Evolutionary conservation across 495 filamentous ascomycete genomes (phyloP).

Genomic region (Extremus antarcticus): DNA sequence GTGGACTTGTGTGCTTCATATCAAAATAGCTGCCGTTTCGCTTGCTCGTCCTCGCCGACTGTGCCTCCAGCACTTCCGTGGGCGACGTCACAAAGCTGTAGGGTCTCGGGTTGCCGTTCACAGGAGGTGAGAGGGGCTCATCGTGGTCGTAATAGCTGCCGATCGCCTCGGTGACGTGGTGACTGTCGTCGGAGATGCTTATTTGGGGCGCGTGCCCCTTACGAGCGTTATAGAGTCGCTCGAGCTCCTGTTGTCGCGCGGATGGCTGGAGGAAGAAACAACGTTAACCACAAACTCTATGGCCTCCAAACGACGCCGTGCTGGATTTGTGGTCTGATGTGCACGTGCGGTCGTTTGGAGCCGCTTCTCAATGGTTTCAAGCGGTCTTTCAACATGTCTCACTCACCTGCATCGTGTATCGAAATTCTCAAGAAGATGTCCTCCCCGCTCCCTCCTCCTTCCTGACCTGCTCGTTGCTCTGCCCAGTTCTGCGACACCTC

Average conservation of each 20-base stretch:
- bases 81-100: conserved; percentile 54
- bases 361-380: not conserved
- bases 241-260: conserved; percentile 29
- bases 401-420: not conserved
- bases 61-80: conserved; percentile 22
- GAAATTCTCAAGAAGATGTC: not conserved
- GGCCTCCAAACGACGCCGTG: not conserved
- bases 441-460: not conserved
- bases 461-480: not conserved
- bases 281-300: not conserved
- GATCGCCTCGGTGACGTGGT: conserved; percentile 97
- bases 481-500: not conserved
- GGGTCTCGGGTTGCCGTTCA: conserved; percentile 42
- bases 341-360: not conserved
- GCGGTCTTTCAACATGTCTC: not conserved
- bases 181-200: conserved; percentile 69
- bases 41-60: conserved; percentile 18
- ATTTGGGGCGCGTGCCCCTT: conserved; percentile 55
- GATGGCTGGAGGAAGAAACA: conserved; percentile 22
- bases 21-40: conserved; percentile 32
- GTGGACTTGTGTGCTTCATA: conserved; percentile 16
- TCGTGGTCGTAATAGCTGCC: conserved; percentile 83
- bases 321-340: not conserved
- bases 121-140: conserved; percentile 39
- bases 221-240: conserved; percentile 29